Evolutionary conservation across 371 early-diverging fungal species (phyloP).

Genomic region (Actinomortierella ambigua): DNA sequence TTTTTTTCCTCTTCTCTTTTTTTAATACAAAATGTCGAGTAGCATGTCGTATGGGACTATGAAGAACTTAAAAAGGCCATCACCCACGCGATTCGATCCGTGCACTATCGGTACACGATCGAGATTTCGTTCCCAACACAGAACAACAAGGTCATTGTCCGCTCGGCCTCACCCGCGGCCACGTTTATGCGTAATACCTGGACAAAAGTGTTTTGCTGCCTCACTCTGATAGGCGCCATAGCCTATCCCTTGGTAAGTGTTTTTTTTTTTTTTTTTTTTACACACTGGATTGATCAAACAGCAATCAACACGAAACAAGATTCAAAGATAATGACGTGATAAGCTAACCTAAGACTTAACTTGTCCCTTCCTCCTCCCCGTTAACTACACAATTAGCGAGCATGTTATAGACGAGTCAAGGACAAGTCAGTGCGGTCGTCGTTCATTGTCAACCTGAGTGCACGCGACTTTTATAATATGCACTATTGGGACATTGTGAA

Average conservation of each 20-base stretch:
- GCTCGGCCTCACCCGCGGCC: slow-evolving; percentile 27
- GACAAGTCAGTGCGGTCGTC: slow-evolving; percentile 25
- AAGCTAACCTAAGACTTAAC: not conserved
- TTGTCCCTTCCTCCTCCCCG: not conserved
- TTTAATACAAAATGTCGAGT: not conserved
- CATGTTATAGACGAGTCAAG: slow-evolving; percentile 21
- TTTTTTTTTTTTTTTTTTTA: not conserved
- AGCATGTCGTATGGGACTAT: slow-evolving; percentile 37
- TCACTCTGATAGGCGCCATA: slow-evolving; percentile 16
- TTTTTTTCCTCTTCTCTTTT: not conserved
- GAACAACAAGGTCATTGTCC: slow-evolving; percentile 20
- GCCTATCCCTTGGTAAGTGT: slow-evolving; percentile 29
- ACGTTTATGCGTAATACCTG: slow-evolving; percentile 26
- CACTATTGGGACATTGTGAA: slow-evolving; percentile 36
- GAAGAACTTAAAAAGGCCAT: slow-evolving; percentile 32
- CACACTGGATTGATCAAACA: too few species aligned
- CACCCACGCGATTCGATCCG: slow-evolving; percentile 25
- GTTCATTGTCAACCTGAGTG: slow-evolving; percentile 28
- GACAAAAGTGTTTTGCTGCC: slow-evolving; percentile 20
- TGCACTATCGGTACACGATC: slow-evolving; percentile 36
- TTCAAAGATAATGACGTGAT: too few species aligned
- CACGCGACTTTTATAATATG: slow-evolving; percentile 17
- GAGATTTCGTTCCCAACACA: slow-evolving; percentile 38
- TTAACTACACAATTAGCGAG: slow-evolving; percentile 9
- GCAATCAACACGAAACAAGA: too few species aligned